Conservation (phyloP, 108 stramenopile genomes). For the Skeletonema grethae region DNA sequence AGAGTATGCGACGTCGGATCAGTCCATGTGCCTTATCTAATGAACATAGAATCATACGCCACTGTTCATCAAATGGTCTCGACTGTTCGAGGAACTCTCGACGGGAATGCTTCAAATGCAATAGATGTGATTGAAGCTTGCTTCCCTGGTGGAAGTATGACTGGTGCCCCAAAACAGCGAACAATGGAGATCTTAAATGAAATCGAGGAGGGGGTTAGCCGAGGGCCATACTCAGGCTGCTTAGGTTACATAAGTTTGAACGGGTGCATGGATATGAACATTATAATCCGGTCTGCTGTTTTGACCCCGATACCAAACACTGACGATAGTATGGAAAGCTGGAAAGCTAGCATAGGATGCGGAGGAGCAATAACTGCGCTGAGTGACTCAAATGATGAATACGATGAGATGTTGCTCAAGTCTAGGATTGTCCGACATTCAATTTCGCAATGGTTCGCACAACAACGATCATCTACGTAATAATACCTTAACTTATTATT, state of each 20-base stretch:
- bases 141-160: constrained; percentile 98
- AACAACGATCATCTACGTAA: not conserved
- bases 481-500: constrained; percentile 25
- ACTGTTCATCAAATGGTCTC: constrained; percentile 98
- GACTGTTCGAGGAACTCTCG: constrained; percentile 81
- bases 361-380: constrained; percentile 96
- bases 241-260: constrained; percentile 90
- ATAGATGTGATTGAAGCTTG: constrained; percentile 89
- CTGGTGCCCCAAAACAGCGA: constrained; percentile 96
- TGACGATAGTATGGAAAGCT: constrained; percentile 23
- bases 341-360: constrained; percentile 84
- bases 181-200: constrained; percentile 91
- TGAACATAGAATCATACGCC: constrained; percentile 94
- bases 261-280: constrained; percentile 92
- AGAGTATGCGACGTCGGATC: constrained; percentile 87
- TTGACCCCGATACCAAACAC: constrained; percentile 53
- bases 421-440: constrained; percentile 73
- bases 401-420: constrained; percentile 93
- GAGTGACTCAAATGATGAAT: constrained; percentile 89
- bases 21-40: constrained; percentile 91
- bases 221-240: constrained; percentile 93
- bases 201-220: constrained; percentile 70
- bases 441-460: constrained; percentile 56
- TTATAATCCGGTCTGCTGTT: constrained; percentile 93
- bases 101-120: constrained; percentile 43